Evolutionary conservation across 2,329 filamentous ascomycete genomes (phyloP), one percentile per base, ranked within the genome.

Genomic region (Juglanconis juglandina): DNA sequence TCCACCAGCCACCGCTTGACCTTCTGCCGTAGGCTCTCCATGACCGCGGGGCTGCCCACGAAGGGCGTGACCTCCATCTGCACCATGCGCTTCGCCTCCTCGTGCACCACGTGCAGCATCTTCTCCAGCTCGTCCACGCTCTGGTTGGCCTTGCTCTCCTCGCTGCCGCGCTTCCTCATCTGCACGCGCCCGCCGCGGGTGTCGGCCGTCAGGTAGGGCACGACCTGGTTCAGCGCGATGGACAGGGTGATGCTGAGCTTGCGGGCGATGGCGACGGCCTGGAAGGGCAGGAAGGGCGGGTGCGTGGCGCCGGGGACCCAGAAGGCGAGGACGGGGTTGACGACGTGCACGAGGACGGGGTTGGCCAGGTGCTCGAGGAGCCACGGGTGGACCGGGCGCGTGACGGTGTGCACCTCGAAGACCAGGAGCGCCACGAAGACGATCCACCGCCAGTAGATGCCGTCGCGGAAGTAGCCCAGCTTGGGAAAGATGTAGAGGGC

Each of bases 1-100:
- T 96, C 87, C 54, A 97, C 87, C 66, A 98, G 78, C 83, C 92
- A 96, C 68, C 95, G 91, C 74, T 88, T 90, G 75, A 97, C 84
- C 68, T 89, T 90, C 46, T 82, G 81, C 63, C 87, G 83, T 68
- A 96, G 75, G 61, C 85, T 86, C 49, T 79, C 79, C 51, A 89
- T 77, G n/a, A 79, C 80, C 63, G 84, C 81, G 41, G 82, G 76
- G 69, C 96, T 89, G n/a, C 87, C 88, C 54, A 81, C 85, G 73
- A 92, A 97, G 0, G 94, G 94, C 56, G 87, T 86, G 73, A 93
- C 83, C 68, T 96, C 92, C 72, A 96, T 79, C 51, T 88, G 87
- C 71, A 96, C 76, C 62, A 96, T 73, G 58, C 89, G 81, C 6
- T 78, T 77, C 0, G 88, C 81, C 70, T 97, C 92, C n/a, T 76